A percentile compares a stretch with the other conserved stretches of the same genome.
Evolutionary conservation across 176 grass and related monocot species (phyloP).

Genomic region (Oryza longistaminata): DNA sequence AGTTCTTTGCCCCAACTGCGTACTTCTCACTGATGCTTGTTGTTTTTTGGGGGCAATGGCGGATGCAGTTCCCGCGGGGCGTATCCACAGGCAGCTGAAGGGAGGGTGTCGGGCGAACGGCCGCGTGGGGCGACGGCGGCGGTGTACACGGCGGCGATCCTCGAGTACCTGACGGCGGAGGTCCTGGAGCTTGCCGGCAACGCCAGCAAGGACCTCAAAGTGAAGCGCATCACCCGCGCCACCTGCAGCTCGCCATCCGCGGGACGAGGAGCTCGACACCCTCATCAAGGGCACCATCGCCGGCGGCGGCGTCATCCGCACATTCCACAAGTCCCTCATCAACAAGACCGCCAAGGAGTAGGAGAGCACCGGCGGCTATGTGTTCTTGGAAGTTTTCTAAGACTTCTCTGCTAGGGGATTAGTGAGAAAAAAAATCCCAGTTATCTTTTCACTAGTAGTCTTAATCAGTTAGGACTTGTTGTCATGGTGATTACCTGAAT

Average conservation of each 20-base stretch:
- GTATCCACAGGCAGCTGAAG: conserved; percentile 51
- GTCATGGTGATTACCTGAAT: conserved; percentile 3
- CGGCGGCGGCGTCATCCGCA: conserved; percentile 44
- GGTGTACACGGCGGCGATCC: conserved; percentile 46
- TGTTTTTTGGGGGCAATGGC: background rate
- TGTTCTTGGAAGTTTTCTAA: background rate
- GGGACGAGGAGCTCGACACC: conserved; percentile 52
- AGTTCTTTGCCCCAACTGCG: background rate
- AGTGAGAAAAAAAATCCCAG: background rate
- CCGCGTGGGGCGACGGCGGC: conserved; percentile 36
- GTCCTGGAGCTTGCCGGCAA: conserved; percentile 48
- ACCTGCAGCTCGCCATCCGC: conserved; percentile 43
- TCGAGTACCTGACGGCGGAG: conserved; percentile 47
- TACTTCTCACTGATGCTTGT: too few species aligned
- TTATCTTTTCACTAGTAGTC: conserved; percentile 1
- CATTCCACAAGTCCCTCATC: conserved; percentile 55
- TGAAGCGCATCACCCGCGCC: conserved; percentile 51
- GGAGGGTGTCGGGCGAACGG: conserved; percentile 41
- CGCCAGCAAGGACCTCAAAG: conserved; percentile 48
- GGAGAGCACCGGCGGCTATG: background rate
- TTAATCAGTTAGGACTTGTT: background rate
- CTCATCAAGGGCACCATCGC: conserved; percentile 55
- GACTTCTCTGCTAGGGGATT: background rate
- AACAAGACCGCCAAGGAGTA: conserved; percentile 56
- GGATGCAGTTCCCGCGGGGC: conserved; percentile 39